Evolutionary conservation across 257 asterid genomes (phyloP).

Genomic region (Solanum habrochaites): DNA sequence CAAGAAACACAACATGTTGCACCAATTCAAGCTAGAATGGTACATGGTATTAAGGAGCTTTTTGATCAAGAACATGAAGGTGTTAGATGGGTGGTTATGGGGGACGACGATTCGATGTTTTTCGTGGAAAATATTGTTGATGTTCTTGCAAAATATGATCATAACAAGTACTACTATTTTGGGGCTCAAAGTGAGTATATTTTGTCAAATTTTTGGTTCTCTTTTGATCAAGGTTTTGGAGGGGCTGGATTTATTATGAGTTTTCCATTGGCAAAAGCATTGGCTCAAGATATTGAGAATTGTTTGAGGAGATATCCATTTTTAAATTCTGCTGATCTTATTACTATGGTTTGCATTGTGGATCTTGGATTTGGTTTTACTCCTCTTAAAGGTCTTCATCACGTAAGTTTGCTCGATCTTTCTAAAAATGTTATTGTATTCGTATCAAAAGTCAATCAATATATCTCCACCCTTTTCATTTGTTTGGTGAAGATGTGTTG

Average conservation of each 20-base stretch:
- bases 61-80: conserved; percentile 26
- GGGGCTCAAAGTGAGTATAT: conserved; percentile 55
- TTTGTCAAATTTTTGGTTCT: conserved; percentile 34
- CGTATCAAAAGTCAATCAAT: not conserved
- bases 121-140: conserved; percentile 48
- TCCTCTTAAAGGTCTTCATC: conserved; percentile 53
- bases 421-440: not conserved
- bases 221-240: conserved; percentile 52
- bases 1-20: conserved; percentile 14
- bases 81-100: conserved; percentile 54
- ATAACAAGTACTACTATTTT: conserved; percentile 29
- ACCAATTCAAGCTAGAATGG: conserved; percentile 40
- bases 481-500: not conserved
- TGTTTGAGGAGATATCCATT: conserved; percentile 34
- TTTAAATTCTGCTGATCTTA: conserved; percentile 30
- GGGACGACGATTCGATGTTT: conserved; percentile 48
- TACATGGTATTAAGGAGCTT: conserved; percentile 42
- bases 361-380: conserved; percentile 50
- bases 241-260: conserved; percentile 57
- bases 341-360: conserved; percentile 45
- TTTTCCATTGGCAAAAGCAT: conserved; percentile 35
- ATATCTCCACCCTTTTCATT: not conserved
- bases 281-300: conserved; percentile 34
- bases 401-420: conserved; percentile 4
- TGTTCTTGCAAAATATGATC: conserved; percentile 36